Evolutionary conservation across 2,329 filamentous ascomycete species (phyloP).

Genomic region (Thelonectria blattea): DNA sequence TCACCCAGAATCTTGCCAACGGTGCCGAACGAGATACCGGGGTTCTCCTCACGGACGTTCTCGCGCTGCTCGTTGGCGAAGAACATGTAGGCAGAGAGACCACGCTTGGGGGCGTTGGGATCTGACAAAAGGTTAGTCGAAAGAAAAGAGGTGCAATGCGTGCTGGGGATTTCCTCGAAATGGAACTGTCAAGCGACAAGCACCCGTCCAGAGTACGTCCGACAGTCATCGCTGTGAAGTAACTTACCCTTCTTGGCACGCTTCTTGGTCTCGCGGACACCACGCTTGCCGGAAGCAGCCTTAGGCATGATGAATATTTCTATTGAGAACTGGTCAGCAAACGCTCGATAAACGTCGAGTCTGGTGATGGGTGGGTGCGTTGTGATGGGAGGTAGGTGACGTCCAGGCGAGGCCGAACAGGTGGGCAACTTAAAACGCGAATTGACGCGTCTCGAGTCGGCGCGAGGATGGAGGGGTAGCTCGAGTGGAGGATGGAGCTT

Average conservation of each 20-base stretch:
- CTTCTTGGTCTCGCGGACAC: conserved; percentile 62
- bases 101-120: conserved; percentile 98
- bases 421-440: not conserved
- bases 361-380: not conserved
- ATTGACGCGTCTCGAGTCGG: conserved; percentile 2
- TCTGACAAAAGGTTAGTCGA: conserved; percentile 58
- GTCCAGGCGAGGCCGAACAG: not conserved
- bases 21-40: conserved; percentile 96
- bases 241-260: conserved; percentile 65
- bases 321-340: conserved; percentile 38
- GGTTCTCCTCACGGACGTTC: conserved; percentile 97
- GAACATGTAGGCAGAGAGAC: conserved; percentile 99
- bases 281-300: conserved; percentile 58
- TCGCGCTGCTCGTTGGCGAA: conserved; percentile 99
- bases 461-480: conserved; percentile 31
- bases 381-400: not conserved
- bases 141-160: not conserved
- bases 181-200: not conserved
- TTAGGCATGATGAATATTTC: conserved; percentile 61
- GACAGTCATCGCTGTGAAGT: not conserved
- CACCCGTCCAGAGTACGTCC: not conserved
- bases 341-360: not conserved
- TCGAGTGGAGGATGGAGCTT: conserved; percentile 28
- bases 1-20: conserved; percentile 98
- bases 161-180: not conserved